phyloP scores from a whole-genome alignment of 257 asterid species.

The Echium plantagineum region DNA sequence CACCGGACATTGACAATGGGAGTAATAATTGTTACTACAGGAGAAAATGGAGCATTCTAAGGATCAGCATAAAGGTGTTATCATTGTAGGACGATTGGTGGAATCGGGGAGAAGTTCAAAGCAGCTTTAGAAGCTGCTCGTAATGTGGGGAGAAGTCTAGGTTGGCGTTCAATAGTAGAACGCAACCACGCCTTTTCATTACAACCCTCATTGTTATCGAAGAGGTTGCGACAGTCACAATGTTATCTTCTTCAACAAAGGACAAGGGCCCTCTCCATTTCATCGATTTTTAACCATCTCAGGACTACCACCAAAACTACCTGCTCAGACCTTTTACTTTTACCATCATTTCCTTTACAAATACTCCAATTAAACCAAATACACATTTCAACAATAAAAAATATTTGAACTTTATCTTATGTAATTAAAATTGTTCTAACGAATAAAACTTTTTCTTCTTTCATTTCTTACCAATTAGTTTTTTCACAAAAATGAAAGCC shows the following conservation, averaged over 20 bases:
- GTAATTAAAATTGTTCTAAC: too few species aligned
- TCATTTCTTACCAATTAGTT: too few species aligned
- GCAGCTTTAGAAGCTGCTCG: conserved; percentile 10
- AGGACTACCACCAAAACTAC: conserved; percentile 29
- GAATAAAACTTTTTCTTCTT: too few species aligned
- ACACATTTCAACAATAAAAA: too few species aligned
- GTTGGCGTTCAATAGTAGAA: conserved; percentile 57
- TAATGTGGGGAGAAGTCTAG: conserved; percentile 54
- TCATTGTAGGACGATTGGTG: conserved; percentile 41
- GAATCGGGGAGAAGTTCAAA: conserved; percentile 14
- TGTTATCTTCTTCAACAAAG: conserved; percentile 31
- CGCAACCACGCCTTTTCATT: conserved; percentile 59
- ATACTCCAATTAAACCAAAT: conserved; percentile 6
- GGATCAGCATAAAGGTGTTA: conserved; percentile 62
- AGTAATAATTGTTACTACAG: too few species aligned
- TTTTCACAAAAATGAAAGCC: too few species aligned
- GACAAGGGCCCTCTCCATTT: conserved; percentile 67
- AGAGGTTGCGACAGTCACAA: conserved; percentile 61
- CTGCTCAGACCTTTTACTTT: conserved; percentile 79
- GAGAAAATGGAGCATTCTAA: background rate
- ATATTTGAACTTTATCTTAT: too few species aligned
- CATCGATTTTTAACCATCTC: conserved; percentile 20
- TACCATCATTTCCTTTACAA: conserved; percentile 53
- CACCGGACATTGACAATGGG: too few species aligned
- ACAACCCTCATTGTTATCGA: conserved; percentile 49